Evolutionary conservation across 257 asterid genomes (phyloP).

Genomic region (Rhazya stricta): DNA sequence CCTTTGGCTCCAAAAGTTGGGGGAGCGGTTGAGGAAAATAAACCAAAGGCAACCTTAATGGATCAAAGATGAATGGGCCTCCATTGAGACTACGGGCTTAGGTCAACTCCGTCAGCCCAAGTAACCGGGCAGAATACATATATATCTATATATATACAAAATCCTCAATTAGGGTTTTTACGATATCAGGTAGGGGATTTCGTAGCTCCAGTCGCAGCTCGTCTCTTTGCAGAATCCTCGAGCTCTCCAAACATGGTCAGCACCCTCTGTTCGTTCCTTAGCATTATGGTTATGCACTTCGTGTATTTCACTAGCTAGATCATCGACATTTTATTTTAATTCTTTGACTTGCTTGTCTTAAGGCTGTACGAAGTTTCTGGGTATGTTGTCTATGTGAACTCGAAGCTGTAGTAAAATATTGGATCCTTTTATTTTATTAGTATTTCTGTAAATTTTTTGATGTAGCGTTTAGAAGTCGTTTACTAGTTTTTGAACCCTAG

Average conservation of each 20-base stretch:
- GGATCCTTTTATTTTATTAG: too few species aligned
- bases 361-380: background rate
- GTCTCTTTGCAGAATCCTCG: conserved; percentile 8
- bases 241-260: conserved; percentile 20
- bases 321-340: background rate
- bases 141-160: background rate
- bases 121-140: background rate
- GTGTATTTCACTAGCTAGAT: background rate
- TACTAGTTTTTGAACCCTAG: background rate
- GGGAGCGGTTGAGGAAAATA: too few species aligned
- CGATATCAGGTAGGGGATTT: conserved; percentile 5
- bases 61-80: background rate
- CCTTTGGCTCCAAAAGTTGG: too few species aligned
- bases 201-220: background rate
- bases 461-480: background rate
- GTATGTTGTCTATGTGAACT: background rate
- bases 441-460: background rate
- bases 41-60: too few species aligned
- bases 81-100: background rate
- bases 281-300: background rate
- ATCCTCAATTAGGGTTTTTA: background rate
- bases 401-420: background rate
- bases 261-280: background rate
- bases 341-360: background rate
- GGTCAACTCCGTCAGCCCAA: conserved; percentile 9